Evolutionary conservation across 257 asterid genomes (phyloP).

Genomic region (Petrea volubilis): DNA sequence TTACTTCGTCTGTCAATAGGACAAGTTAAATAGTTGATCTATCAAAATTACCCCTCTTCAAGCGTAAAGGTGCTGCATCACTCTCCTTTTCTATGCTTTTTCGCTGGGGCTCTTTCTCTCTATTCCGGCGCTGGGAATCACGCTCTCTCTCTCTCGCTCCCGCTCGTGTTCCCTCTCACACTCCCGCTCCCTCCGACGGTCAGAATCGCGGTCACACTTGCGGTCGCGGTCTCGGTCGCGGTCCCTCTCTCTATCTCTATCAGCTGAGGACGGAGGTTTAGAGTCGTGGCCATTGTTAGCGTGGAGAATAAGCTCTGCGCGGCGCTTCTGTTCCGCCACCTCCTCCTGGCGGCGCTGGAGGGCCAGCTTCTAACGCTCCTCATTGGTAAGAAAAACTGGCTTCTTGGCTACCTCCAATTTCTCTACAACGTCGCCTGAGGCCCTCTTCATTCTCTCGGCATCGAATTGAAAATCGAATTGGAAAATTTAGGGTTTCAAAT

Average conservation of each 20-base stretch:
- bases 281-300: conserved; percentile 25
- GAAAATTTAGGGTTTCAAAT: conserved; percentile 30
- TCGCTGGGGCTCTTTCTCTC: conserved; percentile 52
- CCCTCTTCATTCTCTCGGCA: conserved; percentile 36
- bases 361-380: conserved; percentile 69
- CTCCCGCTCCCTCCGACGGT: conserved; percentile 29
- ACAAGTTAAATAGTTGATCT: too few species aligned
- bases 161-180: conserved; percentile 37
- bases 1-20: too few species aligned
- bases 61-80: too few species aligned
- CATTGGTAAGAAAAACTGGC: conserved; percentile 71
- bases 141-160: conserved; percentile 39
- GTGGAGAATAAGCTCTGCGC: conserved; percentile 39
- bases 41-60: too few species aligned
- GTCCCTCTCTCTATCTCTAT: conserved; percentile 43
- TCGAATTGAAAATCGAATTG: conserved; percentile 10
- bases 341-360: conserved; percentile 69
- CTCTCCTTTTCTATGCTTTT: too few species aligned
- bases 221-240: conserved; percentile 41
- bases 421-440: conserved; percentile 26
- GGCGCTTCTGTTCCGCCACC: conserved; percentile 52
- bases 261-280: conserved; percentile 31
- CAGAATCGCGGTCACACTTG: conserved; percentile 36
- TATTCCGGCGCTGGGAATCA: conserved; percentile 44
- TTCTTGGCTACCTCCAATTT: conserved; percentile 43